A percentile compares a stretch with the other conserved stretches of the same genome.
phyloP scores from a whole-genome alignment of 2,329 filamentous ascomycete species.

The Pseudovirgaria hyperparasitica region DNA sequence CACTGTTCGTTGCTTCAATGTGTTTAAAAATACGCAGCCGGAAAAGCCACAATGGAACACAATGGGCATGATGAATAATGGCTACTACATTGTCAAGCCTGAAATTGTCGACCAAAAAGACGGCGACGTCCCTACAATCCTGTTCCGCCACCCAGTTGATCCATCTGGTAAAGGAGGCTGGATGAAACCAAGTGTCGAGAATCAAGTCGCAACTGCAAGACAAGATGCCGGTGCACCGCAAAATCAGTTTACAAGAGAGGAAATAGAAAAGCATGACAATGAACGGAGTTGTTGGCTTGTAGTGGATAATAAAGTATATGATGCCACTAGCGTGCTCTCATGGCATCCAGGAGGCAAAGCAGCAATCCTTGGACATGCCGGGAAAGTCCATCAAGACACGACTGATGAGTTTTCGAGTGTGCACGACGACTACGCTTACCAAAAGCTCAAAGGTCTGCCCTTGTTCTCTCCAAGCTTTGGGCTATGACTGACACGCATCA shows the following conservation, averaged over 20 bases:
- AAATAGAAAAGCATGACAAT: conserved; percentile 38
- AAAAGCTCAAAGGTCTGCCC: conserved; percentile 32
- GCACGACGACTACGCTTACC: conserved; percentile 38
- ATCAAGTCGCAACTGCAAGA: conserved; percentile 31
- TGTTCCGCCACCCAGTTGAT: conserved; percentile 37
- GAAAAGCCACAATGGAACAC: conserved; percentile 34
- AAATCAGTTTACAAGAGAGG: conserved; percentile 40
- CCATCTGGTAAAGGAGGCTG: conserved; percentile 34
- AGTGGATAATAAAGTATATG: conserved; percentile 37
- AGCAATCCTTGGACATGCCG: conserved; percentile 37
- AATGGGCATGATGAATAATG: conserved; percentile 44
- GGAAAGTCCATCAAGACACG: conserved; percentile 36
- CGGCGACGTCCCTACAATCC: conserved; percentile 18
- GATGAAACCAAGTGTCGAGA: conserved; percentile 37
- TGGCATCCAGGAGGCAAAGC: conserved; percentile 40
- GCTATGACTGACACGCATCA: conserved; percentile 8
- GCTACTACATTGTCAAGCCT: conserved; percentile 34
- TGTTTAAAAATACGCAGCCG: conserved; percentile 40
- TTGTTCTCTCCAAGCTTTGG: background rate
- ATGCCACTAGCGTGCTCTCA: conserved; percentile 33
- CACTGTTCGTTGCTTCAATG: conserved; percentile 35
- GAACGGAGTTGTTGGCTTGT: conserved; percentile 39
- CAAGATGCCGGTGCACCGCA: conserved; percentile 32
- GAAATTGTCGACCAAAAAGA: conserved; percentile 23
- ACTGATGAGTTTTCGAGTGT: conserved; percentile 38